These are phyloP conservation scores for Phytophthora hibernalis DNA, from an alignment of 352 stramenopile species.

Conservation along the genomic window DNA sequence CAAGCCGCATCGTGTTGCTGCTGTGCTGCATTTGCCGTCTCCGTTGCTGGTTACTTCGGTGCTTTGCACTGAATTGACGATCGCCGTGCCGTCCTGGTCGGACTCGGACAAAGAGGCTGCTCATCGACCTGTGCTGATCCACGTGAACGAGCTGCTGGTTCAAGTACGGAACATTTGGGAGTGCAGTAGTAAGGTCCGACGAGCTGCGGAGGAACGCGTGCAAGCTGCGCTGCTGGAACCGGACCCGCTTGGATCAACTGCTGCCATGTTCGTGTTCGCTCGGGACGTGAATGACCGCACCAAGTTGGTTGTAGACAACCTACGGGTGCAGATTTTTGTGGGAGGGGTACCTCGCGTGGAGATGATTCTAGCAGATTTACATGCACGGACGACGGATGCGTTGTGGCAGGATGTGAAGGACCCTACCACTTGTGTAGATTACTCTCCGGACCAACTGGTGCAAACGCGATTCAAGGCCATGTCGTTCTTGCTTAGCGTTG, in stretches of 20 bases:
- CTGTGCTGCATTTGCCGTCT: slow-evolving; percentile 48
- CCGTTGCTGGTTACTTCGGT: slow-evolving; percentile 62
- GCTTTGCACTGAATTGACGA: slow-evolving; percentile 58
- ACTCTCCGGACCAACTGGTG: slow-evolving; percentile 65
- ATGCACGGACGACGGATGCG: slow-evolving; percentile 67
- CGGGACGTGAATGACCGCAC: slow-evolving; percentile 60
- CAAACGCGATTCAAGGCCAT: slow-evolving; percentile 74
- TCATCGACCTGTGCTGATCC: slow-evolving; percentile 58
- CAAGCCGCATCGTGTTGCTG: slow-evolving; percentile 67
- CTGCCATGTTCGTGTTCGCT: slow-evolving; percentile 64
- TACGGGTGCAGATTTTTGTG: slow-evolving; percentile 63
- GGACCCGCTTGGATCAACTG: slow-evolving; percentile 68
- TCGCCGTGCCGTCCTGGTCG: slow-evolving; percentile 70
- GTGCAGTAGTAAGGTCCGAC: slow-evolving; percentile 53
- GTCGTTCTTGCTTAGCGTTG: slow-evolving; percentile 58
- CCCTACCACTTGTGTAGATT: slow-evolving; percentile 59
- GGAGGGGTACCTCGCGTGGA: slow-evolving; percentile 42
- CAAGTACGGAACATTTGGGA: slow-evolving; percentile 57
- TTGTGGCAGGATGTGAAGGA: slow-evolving; percentile 75
- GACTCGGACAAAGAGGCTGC: slow-evolving; percentile 54
- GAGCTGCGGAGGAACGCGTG: slow-evolving; percentile 37
- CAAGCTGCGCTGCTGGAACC: slow-evolving; percentile 54
- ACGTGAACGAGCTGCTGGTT: slow-evolving; percentile 57
- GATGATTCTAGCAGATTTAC: slow-evolving; percentile 48
- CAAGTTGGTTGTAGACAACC: slow-evolving; percentile 56